Percentiles rank a stretch among this genome's conserved stretches.
Conservation (phyloP, 2,329 filamentous ascomycete genomes). For the Xylaria sp. region DNA sequence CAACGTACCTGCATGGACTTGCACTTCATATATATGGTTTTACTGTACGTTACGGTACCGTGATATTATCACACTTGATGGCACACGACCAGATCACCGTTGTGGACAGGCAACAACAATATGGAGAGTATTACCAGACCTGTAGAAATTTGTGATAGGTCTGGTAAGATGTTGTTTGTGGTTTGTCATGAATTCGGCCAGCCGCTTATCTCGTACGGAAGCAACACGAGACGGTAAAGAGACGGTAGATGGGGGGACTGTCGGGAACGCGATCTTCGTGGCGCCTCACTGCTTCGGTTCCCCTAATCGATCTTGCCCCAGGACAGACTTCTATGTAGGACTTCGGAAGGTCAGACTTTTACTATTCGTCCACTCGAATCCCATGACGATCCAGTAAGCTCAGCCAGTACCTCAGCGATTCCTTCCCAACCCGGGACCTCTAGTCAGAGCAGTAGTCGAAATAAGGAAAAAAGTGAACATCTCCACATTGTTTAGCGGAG, state of each 20-base stretch:
- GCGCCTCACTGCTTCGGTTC: neutral
- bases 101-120: neutral
- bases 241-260: neutral
- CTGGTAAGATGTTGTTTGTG: neutral
- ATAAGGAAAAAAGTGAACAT: conserved; percentile 4
- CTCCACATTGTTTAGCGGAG: neutral
- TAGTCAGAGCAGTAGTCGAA: neutral
- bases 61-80: too few relatives aligned
- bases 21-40: neutral
- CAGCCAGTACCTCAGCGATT: conserved; percentile 16
- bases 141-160: neutral
- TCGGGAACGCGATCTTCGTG: neutral
- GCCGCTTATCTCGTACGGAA: neutral
- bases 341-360: neutral
- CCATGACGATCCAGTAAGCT: conserved; percentile 26
- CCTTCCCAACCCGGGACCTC: conserved; percentile 8
- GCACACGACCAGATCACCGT: neutral
- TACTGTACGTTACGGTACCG: neutral
- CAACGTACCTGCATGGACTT: neutral
- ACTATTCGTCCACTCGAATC: conserved; percentile 6
- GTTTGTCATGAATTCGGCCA: neutral
- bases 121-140: neutral
- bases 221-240: neutral
- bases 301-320: neutral
- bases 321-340: neutral